Percentiles rank a stretch among this genome's conserved stretches.
Conservation (phyloP, 1,284 basidiomycete genomes). For the Coniferiporia weirii region DNA sequence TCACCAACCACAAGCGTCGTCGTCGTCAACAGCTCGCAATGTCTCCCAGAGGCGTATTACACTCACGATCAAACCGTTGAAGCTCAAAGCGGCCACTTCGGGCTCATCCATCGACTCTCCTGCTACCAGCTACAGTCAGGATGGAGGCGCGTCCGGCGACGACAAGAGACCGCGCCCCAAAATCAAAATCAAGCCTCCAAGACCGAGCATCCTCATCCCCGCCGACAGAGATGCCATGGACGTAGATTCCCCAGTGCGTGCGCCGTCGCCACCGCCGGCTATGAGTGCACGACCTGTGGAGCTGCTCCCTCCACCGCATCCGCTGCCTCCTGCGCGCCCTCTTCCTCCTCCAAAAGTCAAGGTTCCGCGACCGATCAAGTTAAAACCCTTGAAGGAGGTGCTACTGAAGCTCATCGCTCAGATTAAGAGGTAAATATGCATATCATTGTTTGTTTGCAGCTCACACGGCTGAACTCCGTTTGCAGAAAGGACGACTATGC, state of each 20-base stretch:
- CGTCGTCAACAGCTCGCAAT: background rate
- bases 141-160: background rate
- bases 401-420: slow-evolving; percentile 57
- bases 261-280: background rate
- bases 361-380: slow-evolving; percentile 50
- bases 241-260: background rate
- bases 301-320: background rate
- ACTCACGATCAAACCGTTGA: slow-evolving; percentile 15
- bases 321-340: background rate
- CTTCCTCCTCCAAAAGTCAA: slow-evolving; percentile 21
- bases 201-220: background rate
- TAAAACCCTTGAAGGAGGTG: slow-evolving; percentile 75
- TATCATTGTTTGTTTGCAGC: slow-evolving; percentile 2
- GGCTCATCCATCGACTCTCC: background rate
- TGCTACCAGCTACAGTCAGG: background rate
- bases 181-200: slow-evolving; percentile 15
- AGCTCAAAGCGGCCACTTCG: slow-evolving; percentile 1
- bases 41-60: slow-evolving; percentile 8
- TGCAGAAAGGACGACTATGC: slow-evolving; percentile 80
- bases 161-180: slow-evolving; percentile 10
- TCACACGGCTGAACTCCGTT: background rate
- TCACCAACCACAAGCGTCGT: background rate
- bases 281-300: background rate
- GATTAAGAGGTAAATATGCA: slow-evolving; percentile 59
- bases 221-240: background rate